Evolutionary conservation across 106 monocot species (phyloP).

Genomic region (Acanthochlamys bracteata): DNA sequence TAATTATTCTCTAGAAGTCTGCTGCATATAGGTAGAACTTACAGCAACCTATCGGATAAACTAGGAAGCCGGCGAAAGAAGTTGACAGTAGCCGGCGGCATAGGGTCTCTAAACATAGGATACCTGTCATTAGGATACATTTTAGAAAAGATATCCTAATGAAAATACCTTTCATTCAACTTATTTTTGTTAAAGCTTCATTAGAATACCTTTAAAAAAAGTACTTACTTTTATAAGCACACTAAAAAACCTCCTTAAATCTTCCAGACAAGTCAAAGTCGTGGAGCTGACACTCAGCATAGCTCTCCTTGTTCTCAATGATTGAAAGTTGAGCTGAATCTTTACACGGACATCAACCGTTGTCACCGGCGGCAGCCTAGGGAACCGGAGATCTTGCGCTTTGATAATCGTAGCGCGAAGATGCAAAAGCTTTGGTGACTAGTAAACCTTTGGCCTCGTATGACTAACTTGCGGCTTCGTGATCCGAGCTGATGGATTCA

Average conservation of each 20-base stretch:
- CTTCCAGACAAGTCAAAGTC: conserved; percentile 71
- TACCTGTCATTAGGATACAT: too few relatives aligned
- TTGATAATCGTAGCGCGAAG: conserved; percentile 78
- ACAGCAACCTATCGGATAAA: conserved; percentile 73
- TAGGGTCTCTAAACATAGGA: conserved; percentile 95
- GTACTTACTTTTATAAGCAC: too few relatives aligned
- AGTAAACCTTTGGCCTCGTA: conserved; percentile 93
- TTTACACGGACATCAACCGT: conserved; percentile 65
- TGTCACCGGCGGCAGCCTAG: conserved; percentile 14
- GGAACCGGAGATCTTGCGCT: conserved; percentile 73
- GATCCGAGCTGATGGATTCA: conserved; percentile 72
- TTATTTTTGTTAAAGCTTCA: too few relatives aligned
- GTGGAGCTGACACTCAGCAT: conserved; percentile 32
- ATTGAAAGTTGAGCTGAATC: conserved; percentile 82
- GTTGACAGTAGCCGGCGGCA: conserved; percentile 76
- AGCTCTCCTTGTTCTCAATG: conserved; percentile 57
- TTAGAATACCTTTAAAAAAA: too few relatives aligned
- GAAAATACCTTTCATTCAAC: too few relatives aligned
- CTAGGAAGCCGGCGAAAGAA: conserved; percentile 93
- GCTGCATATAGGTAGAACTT: conserved; percentile 8
- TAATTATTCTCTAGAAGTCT: too few relatives aligned
- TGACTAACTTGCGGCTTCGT: conserved; percentile 56
- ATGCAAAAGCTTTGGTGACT: conserved; percentile 98
- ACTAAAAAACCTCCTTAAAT: conserved; percentile 80
- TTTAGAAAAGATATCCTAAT: too few relatives aligned